phyloP scores from a whole-genome alignment of 2,329 filamentous ascomycete genomes.

The Beauveria australis region DNA sequence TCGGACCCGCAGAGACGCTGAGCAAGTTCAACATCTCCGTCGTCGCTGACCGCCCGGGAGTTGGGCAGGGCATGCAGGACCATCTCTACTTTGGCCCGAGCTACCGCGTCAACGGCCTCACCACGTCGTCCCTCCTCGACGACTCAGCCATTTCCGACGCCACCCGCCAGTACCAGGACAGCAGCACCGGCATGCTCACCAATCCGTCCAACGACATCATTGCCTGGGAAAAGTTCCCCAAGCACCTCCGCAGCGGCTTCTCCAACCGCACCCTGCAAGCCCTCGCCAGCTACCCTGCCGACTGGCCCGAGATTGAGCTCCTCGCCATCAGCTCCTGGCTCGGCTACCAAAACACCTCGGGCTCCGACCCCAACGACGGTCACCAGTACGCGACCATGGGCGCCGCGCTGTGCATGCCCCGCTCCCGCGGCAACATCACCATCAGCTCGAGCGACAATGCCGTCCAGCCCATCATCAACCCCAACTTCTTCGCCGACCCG shows the following conservation, averaged over 20 bases:
- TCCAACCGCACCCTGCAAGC: background rate
- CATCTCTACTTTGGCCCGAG: slow-evolving; percentile 51
- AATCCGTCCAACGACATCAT: slow-evolving; percentile 5
- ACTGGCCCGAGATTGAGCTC: slow-evolving; percentile 12
- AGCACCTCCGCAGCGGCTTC: background rate
- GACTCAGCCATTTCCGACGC: background rate
- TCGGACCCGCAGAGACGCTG: slow-evolving; percentile 25
- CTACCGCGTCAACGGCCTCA: slow-evolving; percentile 21
- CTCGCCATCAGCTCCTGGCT: slow-evolving; percentile 4
- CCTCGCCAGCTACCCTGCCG: slow-evolving; percentile 1
- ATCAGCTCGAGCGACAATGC: slow-evolving; percentile 26
- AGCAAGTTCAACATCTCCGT: slow-evolving; percentile 36
- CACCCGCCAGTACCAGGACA: background rate
- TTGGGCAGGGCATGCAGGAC: slow-evolving; percentile 65
- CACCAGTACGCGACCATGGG: slow-evolving; percentile 21
- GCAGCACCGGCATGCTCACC: slow-evolving; percentile 3
- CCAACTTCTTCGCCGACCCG: slow-evolving; percentile 34
- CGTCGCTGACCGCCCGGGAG: slow-evolving; percentile 51
- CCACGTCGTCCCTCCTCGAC: background rate
- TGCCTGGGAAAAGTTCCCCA: slow-evolving; percentile 6
- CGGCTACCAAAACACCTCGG: slow-evolving; percentile 17
- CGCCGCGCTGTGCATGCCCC: slow-evolving; percentile 20
- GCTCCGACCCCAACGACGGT: background rate
- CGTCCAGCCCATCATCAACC: slow-evolving; percentile 31
- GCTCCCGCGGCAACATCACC: slow-evolving; percentile 33